Evolutionary conservation across 371 early-diverging fungal genomes (phyloP).

Genomic region (Apophysomyces ossiformis): DNA sequence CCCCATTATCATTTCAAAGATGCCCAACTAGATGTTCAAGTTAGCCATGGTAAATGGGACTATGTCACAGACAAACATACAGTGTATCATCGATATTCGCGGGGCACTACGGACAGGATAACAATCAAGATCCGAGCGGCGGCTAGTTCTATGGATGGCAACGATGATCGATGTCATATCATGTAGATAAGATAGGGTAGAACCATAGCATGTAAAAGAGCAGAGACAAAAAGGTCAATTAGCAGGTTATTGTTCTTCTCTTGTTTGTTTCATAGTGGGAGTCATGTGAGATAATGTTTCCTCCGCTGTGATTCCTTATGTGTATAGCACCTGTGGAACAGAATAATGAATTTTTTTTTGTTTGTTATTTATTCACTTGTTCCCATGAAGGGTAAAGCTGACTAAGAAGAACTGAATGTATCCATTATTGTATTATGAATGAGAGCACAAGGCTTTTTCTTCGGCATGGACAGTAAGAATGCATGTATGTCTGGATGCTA

Average conservation of each 20-base stretch:
- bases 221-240: neutral
- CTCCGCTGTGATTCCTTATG: neutral
- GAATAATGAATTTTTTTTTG: no score
- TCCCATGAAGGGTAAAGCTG: no score
- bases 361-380: no score
- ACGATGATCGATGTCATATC: constrained; percentile 1
- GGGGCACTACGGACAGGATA: neutral
- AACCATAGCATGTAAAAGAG: neutral
- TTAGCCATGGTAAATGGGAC: constrained; percentile 70
- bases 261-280: neutral
- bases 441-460: no score
- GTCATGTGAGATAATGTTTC: neutral
- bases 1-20: constrained; percentile 74
- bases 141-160: neutral
- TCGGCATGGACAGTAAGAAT: no score
- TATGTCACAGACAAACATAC: constrained; percentile 70
- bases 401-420: no score
- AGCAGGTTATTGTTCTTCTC: neutral
- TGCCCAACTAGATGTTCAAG: constrained; percentile 48
- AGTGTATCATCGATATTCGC: constrained; percentile 52
- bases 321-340: no score
- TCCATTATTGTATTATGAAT: no score
- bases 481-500: no score
- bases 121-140: neutral
- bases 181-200: neutral